Percentiles rank a stretch among this genome's conserved stretches.
Evolutionary conservation across 495 filamentous ascomycete genomes (phyloP).

Genomic region (Bacidia gigantensis): DNA sequence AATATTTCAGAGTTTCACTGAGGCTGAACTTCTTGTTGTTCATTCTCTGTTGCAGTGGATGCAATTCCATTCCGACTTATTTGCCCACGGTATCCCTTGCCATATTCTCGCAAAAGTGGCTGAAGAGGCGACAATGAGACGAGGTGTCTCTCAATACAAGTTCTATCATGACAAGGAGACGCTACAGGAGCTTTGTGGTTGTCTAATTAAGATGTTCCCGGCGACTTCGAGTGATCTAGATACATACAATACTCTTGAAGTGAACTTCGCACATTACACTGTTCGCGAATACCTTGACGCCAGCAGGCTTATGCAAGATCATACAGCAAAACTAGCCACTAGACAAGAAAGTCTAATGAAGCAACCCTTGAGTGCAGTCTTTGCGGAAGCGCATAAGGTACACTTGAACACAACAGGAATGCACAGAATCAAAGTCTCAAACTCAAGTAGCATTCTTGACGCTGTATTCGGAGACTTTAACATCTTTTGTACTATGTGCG

Average conservation of each 20-base stretch:
- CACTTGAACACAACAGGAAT: no score
- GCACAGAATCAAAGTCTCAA: no score
- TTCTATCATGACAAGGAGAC: conserved; percentile 9
- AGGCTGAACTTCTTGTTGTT: conserved; percentile 18
- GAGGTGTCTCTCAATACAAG: conserved; percentile 12
- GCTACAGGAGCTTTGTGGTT: conserved; percentile 21
- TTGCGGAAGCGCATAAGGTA: no score
- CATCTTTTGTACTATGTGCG: no score
- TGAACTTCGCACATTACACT: conserved; percentile 21
- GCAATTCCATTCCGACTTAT: not conserved
- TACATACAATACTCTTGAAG: not conserved
- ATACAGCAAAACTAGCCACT: no score
- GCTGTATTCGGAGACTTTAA: no score
- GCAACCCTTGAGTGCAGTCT: no score
- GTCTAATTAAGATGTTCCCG: conserved; percentile 11
- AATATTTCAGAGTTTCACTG: conserved; percentile 22
- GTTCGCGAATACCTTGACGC: conserved; percentile 24
- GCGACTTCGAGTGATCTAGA: not conserved
- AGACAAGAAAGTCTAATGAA: no score
- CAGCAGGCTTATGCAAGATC: no score
- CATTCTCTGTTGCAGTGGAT: conserved; percentile 11
- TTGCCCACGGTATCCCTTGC: not conserved
- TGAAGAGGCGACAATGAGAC: conserved; percentile 13
- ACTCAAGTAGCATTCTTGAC: no score
- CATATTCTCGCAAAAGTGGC: conserved; percentile 14